Evolutionary conservation across 768 basidiomycete genomes (phyloP), one percentile per base, ranked within the genome.

Genomic region (Agrocybe chaxingu): DNA sequence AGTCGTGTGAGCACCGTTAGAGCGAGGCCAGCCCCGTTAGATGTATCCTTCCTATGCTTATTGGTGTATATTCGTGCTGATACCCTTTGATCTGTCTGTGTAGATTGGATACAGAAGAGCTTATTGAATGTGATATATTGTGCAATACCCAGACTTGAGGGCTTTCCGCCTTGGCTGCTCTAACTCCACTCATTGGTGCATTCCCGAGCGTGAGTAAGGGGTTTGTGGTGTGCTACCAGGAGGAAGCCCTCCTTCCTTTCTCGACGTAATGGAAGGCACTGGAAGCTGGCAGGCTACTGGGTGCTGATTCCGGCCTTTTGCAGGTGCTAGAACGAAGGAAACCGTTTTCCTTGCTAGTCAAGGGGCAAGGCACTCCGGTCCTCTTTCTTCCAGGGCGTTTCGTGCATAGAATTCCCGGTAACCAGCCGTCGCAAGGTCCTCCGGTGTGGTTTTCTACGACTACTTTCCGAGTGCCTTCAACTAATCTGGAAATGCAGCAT

Each of bases 81-180:
- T 56, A 56, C 45, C 54, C 54, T 58, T 53, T 56, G 43, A 47
- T 53, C 51, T 55, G 50, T 50, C 54, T 37, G 51, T 48, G 56
- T 57, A 57, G 56, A 55, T 56, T 55, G 48, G 47, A 24, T 24
- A 24, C 24, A 24, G 24, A 52, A 51, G 41, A 50, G 47, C 45
- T 45, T 51, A 47, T 52, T 36, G 36, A 52, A 53, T 56, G 33
- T 53, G 48, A 52, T 53, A 53, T 55, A 52, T 24, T 24, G 24
- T 24, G 24, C 24, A 24, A 24, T 24, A 24, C 24, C 24, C 5
- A 3, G 24, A 5, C 24, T 24, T 24, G 24, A 24, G 24, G 24
- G 24, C 24, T 24, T 24, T 24, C 24, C 24, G 24, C 24, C 24
- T 24, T 24, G 24, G 24, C 24, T 24, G 24, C 1, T 39, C 29